Conservation (phyloP, 176 grass and related monocot species). For the Dendrocalamus sinicus region DNA sequence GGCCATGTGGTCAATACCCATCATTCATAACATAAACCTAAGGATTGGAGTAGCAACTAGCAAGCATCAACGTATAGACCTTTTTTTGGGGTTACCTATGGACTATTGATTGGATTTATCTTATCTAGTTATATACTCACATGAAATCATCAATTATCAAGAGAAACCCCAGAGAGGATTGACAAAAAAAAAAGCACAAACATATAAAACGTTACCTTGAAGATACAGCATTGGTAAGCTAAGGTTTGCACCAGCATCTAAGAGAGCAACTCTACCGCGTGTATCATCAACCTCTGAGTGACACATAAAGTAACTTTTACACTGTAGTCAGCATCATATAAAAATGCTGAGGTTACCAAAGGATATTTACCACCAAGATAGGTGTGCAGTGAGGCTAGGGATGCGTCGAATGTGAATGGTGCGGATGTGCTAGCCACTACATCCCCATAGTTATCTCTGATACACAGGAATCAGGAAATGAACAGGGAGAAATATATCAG, state of each 20-base stretch:
- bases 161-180: background rate
- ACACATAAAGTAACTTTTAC: slow-evolving; percentile 37
- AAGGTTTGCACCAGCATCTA: slow-evolving; percentile 69
- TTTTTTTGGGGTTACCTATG: background rate
- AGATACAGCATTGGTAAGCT: slow-evolving; percentile 87
- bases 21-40: background rate
- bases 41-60: background rate
- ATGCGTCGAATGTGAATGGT: slow-evolving; percentile 62
- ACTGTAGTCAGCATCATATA: slow-evolving; percentile 20
- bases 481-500: background rate
- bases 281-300: slow-evolving; percentile 89
- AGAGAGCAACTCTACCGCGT: slow-evolving; percentile 57
- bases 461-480: slow-evolving; percentile 23
- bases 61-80: background rate
- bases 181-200: slow-evolving; percentile 23
- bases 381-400: slow-evolving; percentile 72
- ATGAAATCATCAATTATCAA: slow-evolving; percentile 19
- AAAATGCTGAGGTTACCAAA: background rate
- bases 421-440: slow-evolving; percentile 51
- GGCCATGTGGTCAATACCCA: background rate
- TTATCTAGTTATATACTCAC: slow-evolving; percentile 13
- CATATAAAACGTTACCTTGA: slow-evolving; percentile 59
- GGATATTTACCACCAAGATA: slow-evolving; percentile 86
- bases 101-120: background rate
- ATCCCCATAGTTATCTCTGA: slow-evolving; percentile 47